phyloP scores from a whole-genome alignment of 257 asterid species.

The Nicotiana knightiana region DNA sequence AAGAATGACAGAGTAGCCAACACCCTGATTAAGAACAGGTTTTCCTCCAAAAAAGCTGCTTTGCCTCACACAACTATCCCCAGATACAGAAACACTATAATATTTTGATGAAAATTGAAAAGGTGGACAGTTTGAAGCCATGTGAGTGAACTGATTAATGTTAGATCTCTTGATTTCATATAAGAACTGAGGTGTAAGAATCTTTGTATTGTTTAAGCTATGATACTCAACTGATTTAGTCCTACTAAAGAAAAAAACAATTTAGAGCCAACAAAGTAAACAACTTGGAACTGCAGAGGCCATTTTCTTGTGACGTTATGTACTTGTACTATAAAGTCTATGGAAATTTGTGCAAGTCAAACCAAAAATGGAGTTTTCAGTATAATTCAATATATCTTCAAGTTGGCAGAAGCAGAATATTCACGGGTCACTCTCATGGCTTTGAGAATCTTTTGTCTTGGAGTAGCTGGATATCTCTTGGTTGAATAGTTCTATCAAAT shows the following conservation, averaged over 20 bases:
- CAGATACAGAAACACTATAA: conserved; percentile 32
- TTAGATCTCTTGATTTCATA: background rate
- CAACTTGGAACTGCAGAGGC: conserved; percentile 1
- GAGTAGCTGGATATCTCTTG: background rate
- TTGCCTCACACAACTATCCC: conserved; percentile 57
- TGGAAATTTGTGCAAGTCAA: conserved; percentile 24
- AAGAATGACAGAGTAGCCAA: conserved; percentile 85
- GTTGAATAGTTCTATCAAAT: background rate
- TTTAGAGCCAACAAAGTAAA: background rate
- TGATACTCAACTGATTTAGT: background rate
- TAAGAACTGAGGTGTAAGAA: background rate
- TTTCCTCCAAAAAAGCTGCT: conserved; percentile 76
- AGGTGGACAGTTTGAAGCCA: conserved; percentile 76
- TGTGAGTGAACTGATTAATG: background rate
- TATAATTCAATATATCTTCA: conserved; percentile 29
- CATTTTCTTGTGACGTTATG: conserved; percentile 21
- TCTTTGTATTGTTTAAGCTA: background rate
- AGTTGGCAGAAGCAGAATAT: conserved; percentile 10
- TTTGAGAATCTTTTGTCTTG: conserved; percentile 15
- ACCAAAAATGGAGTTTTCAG: conserved; percentile 18
- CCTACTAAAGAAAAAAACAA: background rate
- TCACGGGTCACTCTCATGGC: conserved; percentile 22
- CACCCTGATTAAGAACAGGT: conserved; percentile 70
- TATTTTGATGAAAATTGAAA: conserved; percentile 64
- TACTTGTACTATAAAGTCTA: conserved; percentile 15